Percentiles rank a stretch among this genome's conserved stretches.
Conservation (phyloP, 176 grass and related monocot genomes). For the Raddia distichophylla region DNA sequence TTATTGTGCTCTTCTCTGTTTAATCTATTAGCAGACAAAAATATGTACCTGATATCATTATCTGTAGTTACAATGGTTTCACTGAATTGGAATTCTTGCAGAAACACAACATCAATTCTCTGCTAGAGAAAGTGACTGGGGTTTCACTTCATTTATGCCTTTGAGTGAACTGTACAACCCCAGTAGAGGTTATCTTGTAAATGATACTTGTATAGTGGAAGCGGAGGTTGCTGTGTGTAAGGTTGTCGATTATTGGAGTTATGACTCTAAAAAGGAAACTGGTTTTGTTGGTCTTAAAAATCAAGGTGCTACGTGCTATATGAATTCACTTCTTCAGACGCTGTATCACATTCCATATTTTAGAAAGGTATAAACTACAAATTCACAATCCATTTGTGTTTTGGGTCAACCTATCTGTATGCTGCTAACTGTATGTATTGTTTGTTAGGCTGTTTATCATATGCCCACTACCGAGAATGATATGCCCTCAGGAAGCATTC, state of each 20-base stretch:
- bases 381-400: constrained; percentile 22
- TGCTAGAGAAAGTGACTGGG: constrained; percentile 95
- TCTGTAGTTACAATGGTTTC: not conserved
- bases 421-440: constrained; percentile 33
- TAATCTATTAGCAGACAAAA: constrained; percentile 6
- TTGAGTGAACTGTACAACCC: constrained; percentile 91
- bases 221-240: constrained; percentile 93
- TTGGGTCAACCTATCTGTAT: constrained; percentile 3
- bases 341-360: constrained; percentile 98
- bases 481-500: constrained; percentile 96
- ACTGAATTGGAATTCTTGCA: constrained; percentile 49
- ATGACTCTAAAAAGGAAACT: constrained; percentile 99
- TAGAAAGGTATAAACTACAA: constrained; percentile 75
- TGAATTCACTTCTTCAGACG: constrained; percentile 99
- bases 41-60: constrained; percentile 15
- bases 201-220: constrained; percentile 93
- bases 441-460: constrained; percentile 94
- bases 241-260: constrained; percentile 94
- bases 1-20: constrained; percentile 27
- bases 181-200: constrained; percentile 94
- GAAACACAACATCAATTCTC: constrained; percentile 99
- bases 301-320: constrained; percentile 99
- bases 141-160: constrained; percentile 99
- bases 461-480: constrained; percentile 99
- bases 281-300: constrained; percentile 99